phyloP scores from a whole-genome alignment of 2,329 filamentous ascomycete species.

The Colletotrichum phormii region DNA sequence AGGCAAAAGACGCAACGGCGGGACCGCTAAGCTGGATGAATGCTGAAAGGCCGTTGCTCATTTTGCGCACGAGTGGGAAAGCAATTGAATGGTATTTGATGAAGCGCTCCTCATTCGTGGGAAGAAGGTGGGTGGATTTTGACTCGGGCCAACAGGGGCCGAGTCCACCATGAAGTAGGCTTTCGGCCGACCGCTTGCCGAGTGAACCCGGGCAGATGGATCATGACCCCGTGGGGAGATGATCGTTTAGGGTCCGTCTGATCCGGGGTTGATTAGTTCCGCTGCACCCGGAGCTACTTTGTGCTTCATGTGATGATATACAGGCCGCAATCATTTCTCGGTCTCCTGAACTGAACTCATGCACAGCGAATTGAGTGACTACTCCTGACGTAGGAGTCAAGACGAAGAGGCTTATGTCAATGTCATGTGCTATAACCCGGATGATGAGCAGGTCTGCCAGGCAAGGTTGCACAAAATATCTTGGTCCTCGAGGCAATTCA shows the following conservation, averaged over 20 bases:
- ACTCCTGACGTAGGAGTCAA: no score
- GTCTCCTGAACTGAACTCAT: no score
- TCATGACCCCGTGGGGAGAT: not conserved
- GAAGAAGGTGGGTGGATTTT: not conserved
- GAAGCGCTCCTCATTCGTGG: conserved; percentile 14
- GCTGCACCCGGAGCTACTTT: not conserved
- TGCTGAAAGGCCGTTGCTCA: not conserved
- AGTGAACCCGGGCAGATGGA: not conserved
- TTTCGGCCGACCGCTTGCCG: conserved; percentile 15
- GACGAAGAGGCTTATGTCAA: no score
- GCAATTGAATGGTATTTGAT: not conserved
- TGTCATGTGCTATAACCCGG: no score
- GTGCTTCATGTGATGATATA: not conserved
- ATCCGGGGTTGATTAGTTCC: not conserved
- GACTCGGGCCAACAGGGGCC: conserved; percentile 7
- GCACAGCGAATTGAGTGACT: not conserved
- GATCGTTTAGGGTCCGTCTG: conserved; percentile 8
- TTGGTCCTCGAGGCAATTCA: not conserved
- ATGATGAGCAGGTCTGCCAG: no score
- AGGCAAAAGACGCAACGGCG: not conserved
- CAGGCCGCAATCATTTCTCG: no score
- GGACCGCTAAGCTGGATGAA: conserved; percentile 26
- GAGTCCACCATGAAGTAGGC: not conserved
- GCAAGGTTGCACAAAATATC: not conserved
- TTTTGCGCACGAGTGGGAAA: not conserved